Evolutionary conservation across 2,329 filamentous ascomycete genomes (phyloP).

Genomic region (Mycogone perniciosa): DNA sequence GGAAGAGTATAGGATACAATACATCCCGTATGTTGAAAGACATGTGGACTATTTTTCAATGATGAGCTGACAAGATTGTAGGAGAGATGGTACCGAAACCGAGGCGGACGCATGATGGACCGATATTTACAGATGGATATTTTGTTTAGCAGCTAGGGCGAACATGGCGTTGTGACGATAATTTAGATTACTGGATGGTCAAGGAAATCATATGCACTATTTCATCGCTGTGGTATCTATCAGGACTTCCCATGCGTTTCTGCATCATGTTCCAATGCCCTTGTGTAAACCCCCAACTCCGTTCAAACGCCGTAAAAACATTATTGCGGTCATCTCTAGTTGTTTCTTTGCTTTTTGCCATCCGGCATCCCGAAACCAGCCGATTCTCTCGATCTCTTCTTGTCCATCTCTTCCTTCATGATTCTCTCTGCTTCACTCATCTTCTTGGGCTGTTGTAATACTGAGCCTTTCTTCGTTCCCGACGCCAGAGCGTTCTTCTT

Average conservation of each 20-base stretch:
- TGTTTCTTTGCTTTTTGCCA: constrained; percentile 46
- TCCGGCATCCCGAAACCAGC: constrained; percentile 40
- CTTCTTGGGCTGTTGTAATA: constrained; percentile 62
- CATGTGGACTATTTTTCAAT: constrained; percentile 34
- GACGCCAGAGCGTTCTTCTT: constrained; percentile 63
- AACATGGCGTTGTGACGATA: constrained; percentile 27
- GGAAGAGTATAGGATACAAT: constrained; percentile 57
- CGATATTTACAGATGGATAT: neutral
- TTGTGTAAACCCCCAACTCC: neutral
- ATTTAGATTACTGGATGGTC: neutral
- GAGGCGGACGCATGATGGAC: constrained; percentile 35
- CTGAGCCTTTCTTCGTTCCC: constrained; percentile 54
- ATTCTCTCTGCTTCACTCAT: constrained; percentile 85
- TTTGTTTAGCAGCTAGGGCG: constrained; percentile 21
- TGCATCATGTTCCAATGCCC: neutral
- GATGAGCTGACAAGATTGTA: constrained; percentile 21
- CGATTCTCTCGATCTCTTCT: constrained; percentile 52
- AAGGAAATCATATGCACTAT: neutral
- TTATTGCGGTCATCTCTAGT: constrained; percentile 8
- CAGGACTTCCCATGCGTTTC: neutral
- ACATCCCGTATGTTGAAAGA: constrained; percentile 54
- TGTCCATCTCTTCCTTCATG: constrained; percentile 78
- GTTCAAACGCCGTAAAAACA: constrained; percentile 11
- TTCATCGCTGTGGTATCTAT: constrained; percentile 14
- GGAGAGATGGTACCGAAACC: constrained; percentile 50